Percentiles rank a stretch among this genome's conserved stretches.
Conservation (phyloP, 1,139 yeast species). For the Arxiozyma slooffiae region DNA sequence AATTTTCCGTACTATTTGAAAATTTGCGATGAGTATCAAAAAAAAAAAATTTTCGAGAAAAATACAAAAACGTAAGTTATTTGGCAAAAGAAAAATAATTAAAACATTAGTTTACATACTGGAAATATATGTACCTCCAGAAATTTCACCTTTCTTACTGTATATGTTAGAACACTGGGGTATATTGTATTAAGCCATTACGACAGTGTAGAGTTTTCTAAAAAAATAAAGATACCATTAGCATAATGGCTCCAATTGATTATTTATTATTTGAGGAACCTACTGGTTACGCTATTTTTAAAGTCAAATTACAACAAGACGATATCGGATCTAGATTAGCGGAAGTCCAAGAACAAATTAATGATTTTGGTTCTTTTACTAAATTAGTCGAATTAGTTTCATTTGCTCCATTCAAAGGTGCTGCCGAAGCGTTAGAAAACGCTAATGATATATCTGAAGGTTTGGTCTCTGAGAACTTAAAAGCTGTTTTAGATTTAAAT, state of each 20-base stretch:
- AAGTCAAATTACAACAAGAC: slow-evolving; percentile 89
- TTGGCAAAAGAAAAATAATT: background rate
- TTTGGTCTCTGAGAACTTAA: slow-evolving; percentile 83
- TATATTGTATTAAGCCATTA: too few species aligned
- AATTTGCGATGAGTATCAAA: slow-evolving; percentile 4
- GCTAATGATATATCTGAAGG: slow-evolving; percentile 98
- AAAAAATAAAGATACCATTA: background rate
- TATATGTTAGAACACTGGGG: background rate
- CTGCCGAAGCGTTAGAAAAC: slow-evolving; percentile 96
- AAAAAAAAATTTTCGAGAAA: slow-evolving; percentile 3
- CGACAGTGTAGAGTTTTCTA: background rate
- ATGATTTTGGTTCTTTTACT: slow-evolving; percentile 80
- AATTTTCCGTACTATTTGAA: slow-evolving; percentile 1
- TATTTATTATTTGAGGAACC: slow-evolving; percentile 96
- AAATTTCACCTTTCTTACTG: background rate
- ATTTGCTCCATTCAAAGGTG: slow-evolving; percentile 97
- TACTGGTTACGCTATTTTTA: slow-evolving; percentile 94
- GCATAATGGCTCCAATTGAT: slow-evolving; percentile 55
- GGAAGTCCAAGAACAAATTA: slow-evolving; percentile 89
- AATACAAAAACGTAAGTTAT: background rate
- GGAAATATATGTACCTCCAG: too few species aligned
- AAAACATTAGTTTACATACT: background rate
- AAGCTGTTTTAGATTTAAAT: slow-evolving; percentile 80
- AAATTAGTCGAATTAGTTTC: slow-evolving; percentile 89
- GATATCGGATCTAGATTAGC: slow-evolving; percentile 82